Conservation (phyloP, 2,329 filamentous ascomycete genomes). For the Monilinia fructigena region DNA sequence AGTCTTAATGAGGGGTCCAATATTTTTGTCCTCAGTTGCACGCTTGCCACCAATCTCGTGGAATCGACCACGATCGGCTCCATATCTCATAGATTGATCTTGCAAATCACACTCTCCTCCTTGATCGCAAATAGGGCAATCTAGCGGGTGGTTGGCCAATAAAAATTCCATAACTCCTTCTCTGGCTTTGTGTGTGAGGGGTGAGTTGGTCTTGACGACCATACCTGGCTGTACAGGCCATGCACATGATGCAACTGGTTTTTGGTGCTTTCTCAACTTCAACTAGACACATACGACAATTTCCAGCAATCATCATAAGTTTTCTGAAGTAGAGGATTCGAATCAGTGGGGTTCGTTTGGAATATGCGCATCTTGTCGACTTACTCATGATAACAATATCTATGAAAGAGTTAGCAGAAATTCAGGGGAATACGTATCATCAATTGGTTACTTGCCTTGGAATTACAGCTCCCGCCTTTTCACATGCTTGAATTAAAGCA, state of each 20-base stretch:
- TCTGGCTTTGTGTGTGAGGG: slow-evolving; percentile 92
- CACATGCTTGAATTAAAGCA: slow-evolving; percentile 97
- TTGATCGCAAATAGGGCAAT: slow-evolving; percentile 98
- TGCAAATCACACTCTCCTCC: slow-evolving; percentile 98
- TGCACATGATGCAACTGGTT: slow-evolving; percentile 96
- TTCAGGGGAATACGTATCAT: slow-evolving; percentile 11
- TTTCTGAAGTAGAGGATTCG: slow-evolving; percentile 58
- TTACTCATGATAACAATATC: slow-evolving; percentile 99
- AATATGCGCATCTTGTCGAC: slow-evolving; percentile 39
- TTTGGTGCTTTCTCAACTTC: slow-evolving; percentile 97
- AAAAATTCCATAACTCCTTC: slow-evolving; percentile 99
- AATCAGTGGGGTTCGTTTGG: slow-evolving; percentile 30
- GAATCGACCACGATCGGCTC: slow-evolving; percentile 91
- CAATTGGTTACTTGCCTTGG: slow-evolving; percentile 62
- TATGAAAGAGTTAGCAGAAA: slow-evolving; percentile 43
- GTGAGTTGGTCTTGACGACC: slow-evolving; percentile 98
- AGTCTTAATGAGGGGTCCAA: slow-evolving; percentile 96
- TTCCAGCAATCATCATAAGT: slow-evolving; percentile 98
- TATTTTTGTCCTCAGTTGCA: slow-evolving; percentile 99
- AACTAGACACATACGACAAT: slow-evolving; percentile 99
- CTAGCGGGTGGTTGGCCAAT: slow-evolving; percentile 90
- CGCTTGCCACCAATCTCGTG: slow-evolving; percentile 95
- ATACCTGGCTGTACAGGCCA: slow-evolving; percentile 99
- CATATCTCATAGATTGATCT: slow-evolving; percentile 99
- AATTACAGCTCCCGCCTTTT: slow-evolving; percentile 89